Evolutionary conservation across 805 yeast genomes (phyloP), one percentile per base, ranked within the genome.

Genomic region (Candida insectalens): DNA sequence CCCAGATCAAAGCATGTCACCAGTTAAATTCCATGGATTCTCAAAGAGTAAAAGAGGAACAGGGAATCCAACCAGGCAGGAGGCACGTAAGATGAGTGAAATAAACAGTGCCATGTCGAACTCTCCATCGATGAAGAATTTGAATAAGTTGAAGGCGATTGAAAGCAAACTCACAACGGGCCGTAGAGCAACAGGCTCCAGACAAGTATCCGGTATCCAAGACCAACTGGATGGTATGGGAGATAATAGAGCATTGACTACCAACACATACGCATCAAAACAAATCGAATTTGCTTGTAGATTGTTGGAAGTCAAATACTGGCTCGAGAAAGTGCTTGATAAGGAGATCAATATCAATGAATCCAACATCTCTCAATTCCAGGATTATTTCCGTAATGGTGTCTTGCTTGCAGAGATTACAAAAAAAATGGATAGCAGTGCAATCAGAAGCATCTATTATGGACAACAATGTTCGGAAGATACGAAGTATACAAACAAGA

Each of bases 351-450:
- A 46, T 13, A 33, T 53, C 6, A 35, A 41, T 10, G 53, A 60
- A 18, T 70, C 66, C 36, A 49, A 55, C 12, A 61, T 74, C 3
- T 66, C 58, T 4, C 68, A 69, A 27, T 62, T 72, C 36, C 69
- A 82, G 25, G 74, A 80, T 30, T 71, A 75, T 26, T 59, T 92
- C 19, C 67, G 88, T 42, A 81, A 89, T 57, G 98, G 98, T 42
- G 87, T 88, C 2, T 65, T 76, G 29, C 60, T 92, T 23, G 96
- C 96, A 2, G 76, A 82, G 49, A 56, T 89, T 27, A 77, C 94
- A 6, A 71, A 74, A 44, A 69, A 64, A 3, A 75, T 92, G 35
- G 73, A 80, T 30, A 89, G 96, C 0, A 67, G 71, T 0, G 60
- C 71, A 34, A 76, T 76, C 32, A 61, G 64, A 43, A 55, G 72